Evolutionary conservation across 768 basidiomycete genomes (phyloP), one percentile per base, ranked within the genome.

Genomic region (Trametes meyenii): DNA sequence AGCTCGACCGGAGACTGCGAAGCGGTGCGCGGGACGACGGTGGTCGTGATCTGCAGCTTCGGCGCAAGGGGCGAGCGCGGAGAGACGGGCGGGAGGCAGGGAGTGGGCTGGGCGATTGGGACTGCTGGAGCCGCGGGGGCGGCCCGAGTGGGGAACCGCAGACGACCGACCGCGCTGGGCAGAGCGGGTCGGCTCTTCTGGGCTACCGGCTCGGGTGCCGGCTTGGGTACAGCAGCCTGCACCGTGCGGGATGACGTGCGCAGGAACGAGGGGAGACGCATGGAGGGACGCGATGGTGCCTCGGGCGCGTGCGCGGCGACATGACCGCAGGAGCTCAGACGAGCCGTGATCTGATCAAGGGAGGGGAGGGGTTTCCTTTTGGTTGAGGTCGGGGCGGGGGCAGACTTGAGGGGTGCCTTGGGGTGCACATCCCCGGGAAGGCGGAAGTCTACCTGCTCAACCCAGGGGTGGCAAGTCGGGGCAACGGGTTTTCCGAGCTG

Each of bases 301-400:
- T 72, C 68, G 65, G 58, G 67, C 55, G 62, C 64, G 42, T 56
- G 42, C 49, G 73, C 54, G n/a, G 66, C 55, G 33, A 65, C 69
- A 61, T 76, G 72, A 52, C 72, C 71, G 36, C 77, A 76, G 24
- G 75, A 73, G 62, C 77, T 79, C 66, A 90, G 67, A 63, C 80
- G 88, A 43, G 89, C 85, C 35, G 85, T 83, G 60, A 92, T 91
- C 69, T 92, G 86, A 65, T 89, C 89, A 61, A 92, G 83, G 24
- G 90, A 91, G 21, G 90, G 90, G 39, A 86, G 69, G 44, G 70
- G 65, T 62, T 73, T 74, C 52, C 55, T 61, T 35, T 59, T 64
- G 26, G 23, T 49, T 64, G 40, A 57, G 29, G 43, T 3, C 35
- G 44, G 29, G 17, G 60, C 39, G 21, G 63, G 65, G n/a, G 68